These are phyloP conservation scores for Erigeron canadensis DNA, from an alignment of 129 eudicot species.

Conservation along the genomic window DNA sequence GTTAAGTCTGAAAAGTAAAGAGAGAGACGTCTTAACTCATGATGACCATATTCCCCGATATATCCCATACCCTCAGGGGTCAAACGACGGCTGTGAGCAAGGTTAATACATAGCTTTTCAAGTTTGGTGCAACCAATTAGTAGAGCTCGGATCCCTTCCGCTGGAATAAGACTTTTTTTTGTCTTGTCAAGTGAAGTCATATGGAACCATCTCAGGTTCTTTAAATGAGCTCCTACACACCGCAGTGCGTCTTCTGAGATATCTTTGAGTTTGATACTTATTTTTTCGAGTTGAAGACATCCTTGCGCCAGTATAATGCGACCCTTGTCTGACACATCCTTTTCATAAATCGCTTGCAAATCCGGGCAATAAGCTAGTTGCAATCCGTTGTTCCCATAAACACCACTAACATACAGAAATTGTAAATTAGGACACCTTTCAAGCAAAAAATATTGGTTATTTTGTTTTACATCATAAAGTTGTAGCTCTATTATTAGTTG, in stretches of 20 bases:
- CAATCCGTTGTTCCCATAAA: conserved; percentile 57
- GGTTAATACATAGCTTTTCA: too few relatives aligned
- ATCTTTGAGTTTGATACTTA: conserved; percentile 53
- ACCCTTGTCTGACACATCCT: conserved; percentile 62
- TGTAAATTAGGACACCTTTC: conserved; percentile 64
- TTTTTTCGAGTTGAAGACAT: conserved; percentile 50
- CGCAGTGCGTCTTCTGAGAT: conserved; percentile 37
- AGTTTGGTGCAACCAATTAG: too few relatives aligned
- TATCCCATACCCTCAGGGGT: not conserved
- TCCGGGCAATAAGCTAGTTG: conserved; percentile 42
- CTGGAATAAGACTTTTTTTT: not conserved
- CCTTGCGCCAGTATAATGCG: conserved; percentile 56
- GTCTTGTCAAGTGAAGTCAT: not conserved
- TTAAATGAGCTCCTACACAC: not conserved
- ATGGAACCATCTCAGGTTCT: not conserved
- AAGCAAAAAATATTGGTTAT: conserved; percentile 44
- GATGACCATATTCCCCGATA: not conserved
- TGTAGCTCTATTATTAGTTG: too few relatives aligned
- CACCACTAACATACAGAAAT: conserved; percentile 56
- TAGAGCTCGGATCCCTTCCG: too few relatives aligned
- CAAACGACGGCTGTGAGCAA: too few relatives aligned
- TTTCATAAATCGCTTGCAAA: conserved; percentile 58
- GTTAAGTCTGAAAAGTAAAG: not conserved
- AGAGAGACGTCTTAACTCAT: not conserved
- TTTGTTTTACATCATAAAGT: too few relatives aligned